Evolutionary conservation across 495 filamentous ascomycete genomes (phyloP), one percentile per base, ranked within the genome.

Genomic region (Penicillium desertorum): DNA sequence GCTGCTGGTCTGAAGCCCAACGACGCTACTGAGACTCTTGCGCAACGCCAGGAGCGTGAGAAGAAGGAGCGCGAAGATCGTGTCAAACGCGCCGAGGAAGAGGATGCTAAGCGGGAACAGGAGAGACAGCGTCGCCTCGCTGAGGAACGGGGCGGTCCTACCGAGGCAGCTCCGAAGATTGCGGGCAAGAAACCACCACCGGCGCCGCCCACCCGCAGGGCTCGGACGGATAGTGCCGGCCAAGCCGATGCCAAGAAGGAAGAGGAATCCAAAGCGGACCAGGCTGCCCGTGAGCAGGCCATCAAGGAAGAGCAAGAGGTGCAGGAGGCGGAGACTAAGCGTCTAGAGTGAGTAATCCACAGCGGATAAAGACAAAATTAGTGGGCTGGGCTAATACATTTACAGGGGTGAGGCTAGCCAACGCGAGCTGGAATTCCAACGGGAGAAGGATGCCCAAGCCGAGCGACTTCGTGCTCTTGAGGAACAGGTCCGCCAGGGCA

Each of bases 401-500:
- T 59, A 59, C 58, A 98, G 94, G 81, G 78, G 86, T 41, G 88
- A 92, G 69, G 88, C 90, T 32, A 79, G 76, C 54, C 72, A 79
- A 16, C 88, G 92, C 63, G 90, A 96, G 66, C 83, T 86, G 14
- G 93, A 93, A 52, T 80, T 96, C 32, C 83, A 79, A 27, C 83
- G 77, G 58, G 91, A 96, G 71, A 88, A 88, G 46, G 85, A 91
- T 59, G 92, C 87, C 44, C 85, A 92, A 45, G 86, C 88, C 64
- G 90, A 88, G 43, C 88, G 91, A 44, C 82, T 96, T 20, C 87
- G 84, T 62, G 93, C 91, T 23, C 81, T 99, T 27, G 91, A 99
- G 66, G 90, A 98, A 67, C 91, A 95, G 69, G 91, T 98, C 45
- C 87, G 87, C 60, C 89, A 91, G 70, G 92, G 93, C 53, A 97